A percentile compares a stretch with the other conserved stretches of the same genome.
Conservation (phyloP, 2,329 filamentous ascomycete genomes). For the Juglanconis juglandina region DNA sequence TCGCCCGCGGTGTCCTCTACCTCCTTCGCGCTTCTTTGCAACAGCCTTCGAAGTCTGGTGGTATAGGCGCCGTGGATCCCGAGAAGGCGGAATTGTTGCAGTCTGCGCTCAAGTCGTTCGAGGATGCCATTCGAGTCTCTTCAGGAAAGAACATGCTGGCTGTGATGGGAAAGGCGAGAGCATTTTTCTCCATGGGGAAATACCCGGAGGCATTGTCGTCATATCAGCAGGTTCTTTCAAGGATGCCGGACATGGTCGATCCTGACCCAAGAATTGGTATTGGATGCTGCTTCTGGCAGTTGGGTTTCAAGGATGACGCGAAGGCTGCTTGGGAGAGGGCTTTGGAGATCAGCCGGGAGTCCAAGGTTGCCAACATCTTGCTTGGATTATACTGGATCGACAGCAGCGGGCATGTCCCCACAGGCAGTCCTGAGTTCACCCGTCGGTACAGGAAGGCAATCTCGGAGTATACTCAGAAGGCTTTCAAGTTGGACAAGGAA, state of each 20-base stretch:
- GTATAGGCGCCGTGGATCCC: constrained; percentile 61
- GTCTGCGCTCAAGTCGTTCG: constrained; percentile 86
- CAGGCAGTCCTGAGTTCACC: constrained; percentile 80
- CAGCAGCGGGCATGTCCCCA: constrained; percentile 75
- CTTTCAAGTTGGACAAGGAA: constrained; percentile 90
- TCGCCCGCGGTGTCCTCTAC: constrained; percentile 85
- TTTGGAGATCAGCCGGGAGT: constrained; percentile 75
- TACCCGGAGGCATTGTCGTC: constrained; percentile 77
- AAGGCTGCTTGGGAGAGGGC: constrained; percentile 86
- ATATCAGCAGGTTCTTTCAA: constrained; percentile 84
- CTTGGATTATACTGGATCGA: constrained; percentile 89
- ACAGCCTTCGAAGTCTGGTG: constrained; percentile 65
- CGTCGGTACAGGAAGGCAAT: constrained; percentile 88
- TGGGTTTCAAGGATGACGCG: constrained; percentile 91
- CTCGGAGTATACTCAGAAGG: constrained; percentile 88
- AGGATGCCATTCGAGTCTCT: constrained; percentile 84
- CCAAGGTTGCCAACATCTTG: constrained; percentile 85
- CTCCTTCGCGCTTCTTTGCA: constrained; percentile 84
- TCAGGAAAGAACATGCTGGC: constrained; percentile 88
- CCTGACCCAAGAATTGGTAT: constrained; percentile 95
- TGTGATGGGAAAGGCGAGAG: constrained; percentile 81
- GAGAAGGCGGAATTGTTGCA: constrained; percentile 78
- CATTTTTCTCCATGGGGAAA: constrained; percentile 80
- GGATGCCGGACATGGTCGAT: constrained; percentile 83
- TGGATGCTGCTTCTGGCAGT: constrained; percentile 94